These are phyloP conservation scores for Trichopus zeylanicus DNA, from an alignment of 116 monocot genomes.

Conservation along the genomic window DNA sequence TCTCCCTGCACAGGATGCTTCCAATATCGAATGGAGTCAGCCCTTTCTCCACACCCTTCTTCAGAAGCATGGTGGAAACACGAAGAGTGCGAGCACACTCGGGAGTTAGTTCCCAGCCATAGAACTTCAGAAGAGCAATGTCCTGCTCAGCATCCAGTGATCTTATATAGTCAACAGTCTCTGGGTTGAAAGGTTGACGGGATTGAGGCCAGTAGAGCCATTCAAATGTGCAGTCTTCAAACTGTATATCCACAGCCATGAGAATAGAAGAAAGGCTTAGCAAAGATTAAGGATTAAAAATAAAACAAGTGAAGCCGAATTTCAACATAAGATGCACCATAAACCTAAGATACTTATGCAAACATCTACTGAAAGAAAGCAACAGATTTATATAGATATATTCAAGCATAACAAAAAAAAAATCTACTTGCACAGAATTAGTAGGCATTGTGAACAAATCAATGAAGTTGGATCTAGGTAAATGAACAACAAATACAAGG, in stretches of 20 bases:
- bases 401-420: too few species aligned
- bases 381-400: too few species aligned
- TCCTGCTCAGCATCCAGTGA: conserved; percentile 76
- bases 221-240: conserved; percentile 93
- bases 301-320: neutral
- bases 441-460: too few species aligned
- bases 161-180: conserved; percentile 53
- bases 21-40: conserved; percentile 67
- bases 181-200: conserved; percentile 41
- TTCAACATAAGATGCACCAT: too few species aligned
- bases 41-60: conserved; percentile 56
- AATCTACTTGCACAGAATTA: too few species aligned
- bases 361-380: too few species aligned
- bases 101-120: conserved; percentile 58
- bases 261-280: neutral
- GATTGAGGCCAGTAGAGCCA: conserved; percentile 96
- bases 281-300: neutral
- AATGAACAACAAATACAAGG: too few species aligned
- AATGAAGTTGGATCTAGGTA: too few species aligned
- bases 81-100: conserved; percentile 52
- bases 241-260: conserved; percentile 27
- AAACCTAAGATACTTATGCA: too few species aligned
- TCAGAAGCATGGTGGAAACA: conserved; percentile 78
- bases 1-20: conserved; percentile 68
- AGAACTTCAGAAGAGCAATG: conserved; percentile 55